phyloP scores from a whole-genome alignment of 805 yeast genomes.

The Yamadazyma kitorensis region DNA sequence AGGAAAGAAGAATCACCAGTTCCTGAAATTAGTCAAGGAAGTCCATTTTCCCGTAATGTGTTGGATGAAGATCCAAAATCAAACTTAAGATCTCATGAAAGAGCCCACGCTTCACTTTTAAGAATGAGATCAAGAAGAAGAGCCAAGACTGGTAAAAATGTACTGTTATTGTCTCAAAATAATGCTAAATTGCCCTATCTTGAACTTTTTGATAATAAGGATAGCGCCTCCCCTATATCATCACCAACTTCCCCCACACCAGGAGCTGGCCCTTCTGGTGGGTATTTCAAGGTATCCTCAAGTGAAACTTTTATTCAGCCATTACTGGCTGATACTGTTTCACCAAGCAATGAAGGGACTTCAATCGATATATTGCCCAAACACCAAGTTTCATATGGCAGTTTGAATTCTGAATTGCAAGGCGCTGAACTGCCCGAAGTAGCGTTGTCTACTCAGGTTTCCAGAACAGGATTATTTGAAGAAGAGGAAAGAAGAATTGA shows the following conservation, averaged over 20 bases:
- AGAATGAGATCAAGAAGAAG: conserved; percentile 59
- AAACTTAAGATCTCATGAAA: conserved; percentile 46
- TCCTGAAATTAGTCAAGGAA: conserved; percentile 1
- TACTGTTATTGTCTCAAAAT: conserved; percentile 23
- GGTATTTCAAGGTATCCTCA: conserved; percentile 1
- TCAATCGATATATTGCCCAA: conserved; percentile 2
- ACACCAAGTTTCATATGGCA: conserved; percentile 10
- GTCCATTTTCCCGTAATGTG: conserved; percentile 8
- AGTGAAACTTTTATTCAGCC: neutral
- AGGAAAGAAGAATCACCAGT: conserved; percentile 1
- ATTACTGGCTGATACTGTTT: neutral
- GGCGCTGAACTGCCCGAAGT: conserved; percentile 6
- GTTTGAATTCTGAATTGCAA: conserved; percentile 1
- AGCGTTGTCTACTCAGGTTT: neutral
- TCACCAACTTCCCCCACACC: conserved; percentile 18
- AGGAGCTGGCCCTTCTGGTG: conserved; percentile 2
- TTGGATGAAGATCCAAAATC: conserved; percentile 28
- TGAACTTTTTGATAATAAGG: conserved; percentile 14
- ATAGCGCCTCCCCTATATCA: conserved; percentile 15
- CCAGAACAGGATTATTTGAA: conserved; percentile 6
- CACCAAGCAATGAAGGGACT: neutral
- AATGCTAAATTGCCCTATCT: conserved; percentile 19
- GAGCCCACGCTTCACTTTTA: conserved; percentile 64
- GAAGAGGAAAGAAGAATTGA: conserved; percentile 6
- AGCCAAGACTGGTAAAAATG: conserved; percentile 39